These are phyloP conservation scores for Candida easanensis DNA, from an alignment of 805 yeast species.

Conservation along the genomic window DNA sequence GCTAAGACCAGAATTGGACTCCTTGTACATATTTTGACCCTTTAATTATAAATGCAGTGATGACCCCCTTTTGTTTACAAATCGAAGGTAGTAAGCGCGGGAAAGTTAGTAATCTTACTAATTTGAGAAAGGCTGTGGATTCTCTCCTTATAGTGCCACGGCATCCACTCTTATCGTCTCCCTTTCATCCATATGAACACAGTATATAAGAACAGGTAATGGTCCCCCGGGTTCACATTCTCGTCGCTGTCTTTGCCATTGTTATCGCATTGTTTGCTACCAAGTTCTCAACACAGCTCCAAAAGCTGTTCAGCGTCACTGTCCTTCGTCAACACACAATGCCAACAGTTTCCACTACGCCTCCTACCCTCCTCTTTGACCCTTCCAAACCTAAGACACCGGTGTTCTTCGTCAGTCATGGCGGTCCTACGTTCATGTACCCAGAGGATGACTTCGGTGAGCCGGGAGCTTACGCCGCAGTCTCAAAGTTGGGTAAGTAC, in stretches of 20 bases:
- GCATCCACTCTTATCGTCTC: too few species aligned
- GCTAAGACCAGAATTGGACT: conserved; percentile 1
- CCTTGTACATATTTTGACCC: background rate
- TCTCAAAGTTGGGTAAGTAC: conserved; percentile 47
- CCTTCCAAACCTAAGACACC: conserved; percentile 38
- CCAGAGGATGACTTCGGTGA: conserved; percentile 45
- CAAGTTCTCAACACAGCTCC: conserved; percentile 5
- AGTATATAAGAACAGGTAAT: background rate
- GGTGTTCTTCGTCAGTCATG: conserved; percentile 72
- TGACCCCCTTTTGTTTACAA: background rate
- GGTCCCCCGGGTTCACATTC: conserved; percentile 1
- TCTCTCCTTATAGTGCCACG: too few species aligned
- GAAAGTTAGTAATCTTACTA: conserved; percentile 8
- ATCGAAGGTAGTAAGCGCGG: too few species aligned
- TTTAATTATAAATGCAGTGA: background rate
- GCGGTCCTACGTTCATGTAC: conserved; percentile 79
- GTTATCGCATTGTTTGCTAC: conserved; percentile 20
- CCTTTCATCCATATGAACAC: background rate
- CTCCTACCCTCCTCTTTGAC: conserved; percentile 16
- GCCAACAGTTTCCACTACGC: background rate
- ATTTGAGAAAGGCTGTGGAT: conserved; percentile 1
- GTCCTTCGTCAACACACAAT: background rate
- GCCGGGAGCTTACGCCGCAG: conserved; percentile 55
- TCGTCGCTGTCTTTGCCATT: conserved; percentile 11
- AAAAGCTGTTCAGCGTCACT: background rate